phyloP scores from a whole-genome alignment of 1,284 basidiomycete species.

The Heterobasidion annosum region DNA sequence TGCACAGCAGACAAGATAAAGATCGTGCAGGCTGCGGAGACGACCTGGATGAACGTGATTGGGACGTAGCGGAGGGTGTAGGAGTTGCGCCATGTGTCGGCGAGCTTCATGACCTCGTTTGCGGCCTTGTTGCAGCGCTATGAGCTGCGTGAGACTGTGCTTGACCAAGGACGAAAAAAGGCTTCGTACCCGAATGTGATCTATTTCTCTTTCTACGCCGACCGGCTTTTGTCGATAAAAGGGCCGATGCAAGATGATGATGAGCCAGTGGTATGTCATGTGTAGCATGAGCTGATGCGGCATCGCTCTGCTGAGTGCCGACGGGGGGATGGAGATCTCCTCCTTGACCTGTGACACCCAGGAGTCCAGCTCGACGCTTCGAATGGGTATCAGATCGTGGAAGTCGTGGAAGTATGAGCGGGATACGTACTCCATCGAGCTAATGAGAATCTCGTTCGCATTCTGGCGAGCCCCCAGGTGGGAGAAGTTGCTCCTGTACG shows the following conservation, averaged over 20 bases:
- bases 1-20: slow-evolving; percentile 50
- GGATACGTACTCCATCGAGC: slow-evolving; percentile 40
- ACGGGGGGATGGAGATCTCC: slow-evolving; percentile 43
- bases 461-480: slow-evolving; percentile 23
- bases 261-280: slow-evolving; percentile 53
- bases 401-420: neutral
- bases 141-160: slow-evolving; percentile 25
- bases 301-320: slow-evolving; percentile 37
- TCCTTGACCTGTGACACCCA: slow-evolving; percentile 50
- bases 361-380: slow-evolving; percentile 46
- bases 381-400: neutral
- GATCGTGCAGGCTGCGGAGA: slow-evolving; percentile 60
- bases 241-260: slow-evolving; percentile 57
- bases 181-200: slow-evolving; percentile 38
- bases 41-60: slow-evolving; percentile 52
- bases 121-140: slow-evolving; percentile 53
- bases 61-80: slow-evolving; percentile 56
- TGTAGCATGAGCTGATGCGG: slow-evolving; percentile 60
- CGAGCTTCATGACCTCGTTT: slow-evolving; percentile 51
- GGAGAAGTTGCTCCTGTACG: slow-evolving; percentile 19
- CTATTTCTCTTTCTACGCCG: slow-evolving; percentile 31
- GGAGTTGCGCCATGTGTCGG: slow-evolving; percentile 43
- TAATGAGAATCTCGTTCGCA: slow-evolving; percentile 36
- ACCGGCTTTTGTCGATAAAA: slow-evolving; percentile 46
- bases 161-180: slow-evolving; percentile 7